Evolutionary conservation across 2,329 filamentous ascomycete genomes (phyloP), one percentile per base, ranked within the genome.

Genomic region (Rhexocercosporidium sp.): DNA sequence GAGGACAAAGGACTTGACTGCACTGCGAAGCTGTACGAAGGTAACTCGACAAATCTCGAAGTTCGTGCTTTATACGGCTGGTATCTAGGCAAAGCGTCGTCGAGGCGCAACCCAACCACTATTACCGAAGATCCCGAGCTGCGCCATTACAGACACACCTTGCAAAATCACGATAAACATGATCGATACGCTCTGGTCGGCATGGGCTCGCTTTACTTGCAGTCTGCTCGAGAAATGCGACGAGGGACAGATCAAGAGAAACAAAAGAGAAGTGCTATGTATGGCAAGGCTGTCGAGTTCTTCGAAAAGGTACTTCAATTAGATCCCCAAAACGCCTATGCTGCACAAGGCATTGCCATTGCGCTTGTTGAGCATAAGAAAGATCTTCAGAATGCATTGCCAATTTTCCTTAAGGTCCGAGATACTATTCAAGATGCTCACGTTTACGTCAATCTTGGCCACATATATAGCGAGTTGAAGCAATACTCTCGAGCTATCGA

Each of bases 301-400:
- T 99, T 97, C 74, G 96, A 98, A 78, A 99, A 99, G 81, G 95
- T 95, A 3, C 83, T 99, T 25, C 93, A 96, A 70, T 83, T 99
- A n/a, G 96, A 99, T 75, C 89, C 94, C 0, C 94, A 91, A 81
- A 99, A 98, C 73, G 95, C 96, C 0, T 97, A 97, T 78, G 96
- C 96, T 7, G 96, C 96, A 1, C 96, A 99, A 77, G 96, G 96
- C 68, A 89, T 99, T 71, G 96, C 93, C 16, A 98, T 99, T 76
- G 94, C 95, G 9, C 84, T 99, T 29, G 90, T 96, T 0, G 96
- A 99, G 78, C 95, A 98, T 78, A 96, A 92, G 82, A 97, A 96
- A 79, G 94, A 98, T 75, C 90, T 90, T 79, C 90, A 90, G 70
- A 86, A 86, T 25, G 95, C 94, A 1, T 86, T 99, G 53, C 88